Conservation (phyloP, 306 rosid genomes). For the Canavalia ensiformis region DNA sequence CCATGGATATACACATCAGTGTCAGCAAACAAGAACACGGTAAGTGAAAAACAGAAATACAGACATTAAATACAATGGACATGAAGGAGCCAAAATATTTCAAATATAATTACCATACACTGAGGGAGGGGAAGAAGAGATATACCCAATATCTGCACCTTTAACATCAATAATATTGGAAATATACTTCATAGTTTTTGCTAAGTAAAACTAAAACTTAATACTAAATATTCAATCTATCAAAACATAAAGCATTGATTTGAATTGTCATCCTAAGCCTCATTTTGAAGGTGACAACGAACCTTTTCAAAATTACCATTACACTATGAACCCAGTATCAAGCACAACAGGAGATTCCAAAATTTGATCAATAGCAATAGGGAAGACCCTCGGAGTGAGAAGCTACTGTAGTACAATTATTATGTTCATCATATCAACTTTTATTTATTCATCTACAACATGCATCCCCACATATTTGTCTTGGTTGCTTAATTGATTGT, state of each 20-base stretch:
- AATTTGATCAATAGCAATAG: not conserved
- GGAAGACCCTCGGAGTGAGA: not conserved
- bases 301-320: not conserved
- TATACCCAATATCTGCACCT: not conserved
- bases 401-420: not conserved
- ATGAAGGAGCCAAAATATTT: no score
- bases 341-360: not conserved
- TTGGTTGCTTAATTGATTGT: constrained; percentile 25
- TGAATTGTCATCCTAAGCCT: not conserved
- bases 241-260: not conserved
- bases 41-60: not conserved
- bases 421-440: constrained; percentile 1
- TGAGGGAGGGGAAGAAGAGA: not conserved
- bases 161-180: not conserved
- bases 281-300: not conserved
- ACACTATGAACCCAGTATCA: not conserved
- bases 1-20: not conserved
- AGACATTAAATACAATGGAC: not conserved
- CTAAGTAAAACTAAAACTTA: constrained; percentile 1
- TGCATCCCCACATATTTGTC: constrained; percentile 12
- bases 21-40: not conserved
- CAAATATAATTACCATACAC: no score
- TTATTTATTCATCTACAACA: not conserved
- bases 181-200: not conserved
- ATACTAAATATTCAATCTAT: not conserved